Evolutionary conservation across 768 basidiomycete species (phyloP), one percentile per base, ranked within the genome.

Genomic region (Butyriboletus loyo): DNA sequence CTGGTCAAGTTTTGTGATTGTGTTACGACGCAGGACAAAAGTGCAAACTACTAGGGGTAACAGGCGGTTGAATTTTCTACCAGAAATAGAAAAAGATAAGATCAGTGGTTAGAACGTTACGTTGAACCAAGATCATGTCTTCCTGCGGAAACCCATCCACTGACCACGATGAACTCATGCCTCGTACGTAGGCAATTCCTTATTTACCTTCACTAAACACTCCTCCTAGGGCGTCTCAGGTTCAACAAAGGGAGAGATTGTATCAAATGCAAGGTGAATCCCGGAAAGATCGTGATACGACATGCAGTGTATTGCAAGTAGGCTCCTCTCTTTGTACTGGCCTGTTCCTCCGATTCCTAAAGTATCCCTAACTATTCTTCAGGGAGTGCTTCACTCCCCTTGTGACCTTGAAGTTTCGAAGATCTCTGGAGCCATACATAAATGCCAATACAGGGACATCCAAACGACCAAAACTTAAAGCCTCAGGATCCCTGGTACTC

Each of bases 241-340:
- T 87, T 82, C 60, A 86, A 87, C 64, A 84, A 81, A 67, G 77
- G 82, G 3, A 85, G 75, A 53, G 64, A 68, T 13, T 92, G 89
- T 58, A 76, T 89, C n/a, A 86, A 84, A 61, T 92, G 90, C 69
- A 91, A 89, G 65, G 72, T 68, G 28, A 78, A 77, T 24, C 57
- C 50, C 7, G 90, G 87, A 22, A 87, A 83, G 47, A 72, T 91
- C 27, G 83, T 90, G 43, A 82, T 91, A 50, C 78, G 88, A 37
- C 87, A 92, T 65, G 83, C 86, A 14, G 86, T 89, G 19, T 92
- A 92, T 63, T 92, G 90, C 87, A 89, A 83, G 89, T 89, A 61
- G 60, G 81, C 62, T 31, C 4, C 3, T 4, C 13, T 36, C 35
- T 15, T 34, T 15, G 7, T 19, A 11, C 19, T 15, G 13, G 24